These are phyloP conservation scores for Hygrocybe punicea DNA, from an alignment of 768 basidiomycete genomes.

Conservation along the genomic window DNA sequence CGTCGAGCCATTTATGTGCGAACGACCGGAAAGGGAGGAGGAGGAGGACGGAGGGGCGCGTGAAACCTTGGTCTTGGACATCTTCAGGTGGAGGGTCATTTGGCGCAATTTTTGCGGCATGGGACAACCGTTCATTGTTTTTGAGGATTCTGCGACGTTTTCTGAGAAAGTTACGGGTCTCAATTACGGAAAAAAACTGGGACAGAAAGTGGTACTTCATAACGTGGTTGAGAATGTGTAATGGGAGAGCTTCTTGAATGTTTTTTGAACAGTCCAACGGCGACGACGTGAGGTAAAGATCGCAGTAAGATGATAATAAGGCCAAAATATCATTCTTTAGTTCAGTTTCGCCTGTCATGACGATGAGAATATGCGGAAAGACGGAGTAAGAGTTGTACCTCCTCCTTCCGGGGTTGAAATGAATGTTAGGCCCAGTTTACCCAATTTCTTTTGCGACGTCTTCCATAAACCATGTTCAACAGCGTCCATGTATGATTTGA, in stretches of 20 bases:
- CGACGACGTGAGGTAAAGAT: constrained; percentile 70
- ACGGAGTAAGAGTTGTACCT: constrained; percentile 38
- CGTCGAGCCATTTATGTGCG: constrained; percentile 78
- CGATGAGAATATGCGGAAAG: constrained; percentile 5
- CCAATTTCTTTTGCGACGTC: constrained; percentile 43
- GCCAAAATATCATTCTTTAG: constrained; percentile 70
- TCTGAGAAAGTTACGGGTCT: constrained; percentile 41
- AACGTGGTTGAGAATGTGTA: constrained; percentile 87
- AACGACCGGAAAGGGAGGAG: constrained; percentile 91
- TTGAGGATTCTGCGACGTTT: constrained; percentile 87
- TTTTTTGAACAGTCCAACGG: constrained; percentile 60
- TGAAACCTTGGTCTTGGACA: constrained; percentile 87
- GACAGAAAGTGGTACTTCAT: constrained; percentile 56
- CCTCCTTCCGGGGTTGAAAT: constrained; percentile 47
- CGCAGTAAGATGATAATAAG: constrained; percentile 61
- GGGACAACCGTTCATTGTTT: constrained; percentile 89
- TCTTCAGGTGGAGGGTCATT: constrained; percentile 59
- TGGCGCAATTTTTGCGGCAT: constrained; percentile 55
- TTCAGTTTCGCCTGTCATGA: constrained; percentile 43
- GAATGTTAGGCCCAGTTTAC: constrained; percentile 58
- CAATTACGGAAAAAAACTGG: constrained; percentile 1
- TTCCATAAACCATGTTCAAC: constrained; percentile 61
- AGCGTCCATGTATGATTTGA: constrained; percentile 46
- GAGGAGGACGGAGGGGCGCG: constrained; percentile 88
- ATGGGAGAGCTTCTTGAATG: constrained; percentile 63